Evolutionary conservation across 768 basidiomycete species (phyloP).

Genomic region (Kwoniella bestiolae): DNA sequence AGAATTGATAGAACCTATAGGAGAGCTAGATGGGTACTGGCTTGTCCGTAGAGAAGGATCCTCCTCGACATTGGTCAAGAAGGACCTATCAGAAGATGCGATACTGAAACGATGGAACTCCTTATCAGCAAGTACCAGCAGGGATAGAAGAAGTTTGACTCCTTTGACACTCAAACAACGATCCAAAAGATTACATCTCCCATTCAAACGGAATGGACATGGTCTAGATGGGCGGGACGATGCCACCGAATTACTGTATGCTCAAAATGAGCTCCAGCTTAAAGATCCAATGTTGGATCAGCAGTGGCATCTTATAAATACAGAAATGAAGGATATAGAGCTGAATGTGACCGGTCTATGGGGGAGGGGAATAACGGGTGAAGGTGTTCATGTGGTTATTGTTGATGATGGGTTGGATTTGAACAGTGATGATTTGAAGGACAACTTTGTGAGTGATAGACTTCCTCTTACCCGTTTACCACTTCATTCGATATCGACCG

Average conservation of each 20-base stretch:
- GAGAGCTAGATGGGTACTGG: conserved; percentile 82
- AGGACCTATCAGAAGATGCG: conserved; percentile 25
- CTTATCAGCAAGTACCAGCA: conserved; percentile 11
- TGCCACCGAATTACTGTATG: conserved; percentile 57
- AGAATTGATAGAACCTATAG: conserved; percentile 84
- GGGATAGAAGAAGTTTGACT: conserved; percentile 36
- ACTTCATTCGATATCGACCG: no score
- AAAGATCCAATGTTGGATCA: conserved; percentile 77
- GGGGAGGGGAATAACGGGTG: conserved; percentile 86
- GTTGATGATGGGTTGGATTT: conserved; percentile 97
- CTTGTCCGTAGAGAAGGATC: conserved; percentile 65
- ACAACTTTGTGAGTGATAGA: conserved; percentile 73
- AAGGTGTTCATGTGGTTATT: conserved; percentile 81
- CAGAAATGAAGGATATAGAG: conserved; percentile 69
- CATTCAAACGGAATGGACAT: conserved; percentile 11
- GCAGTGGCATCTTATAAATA: conserved; percentile 97
- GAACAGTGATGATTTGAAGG: conserved; percentile 78
- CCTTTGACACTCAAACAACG: conserved; percentile 53
- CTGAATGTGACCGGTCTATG: conserved; percentile 94
- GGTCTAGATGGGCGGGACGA: conserved; percentile 20
- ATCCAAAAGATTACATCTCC: conserved; percentile 51
- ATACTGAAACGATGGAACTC: conserved; percentile 38
- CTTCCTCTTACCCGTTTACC: background rate
- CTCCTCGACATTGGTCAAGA: background rate
- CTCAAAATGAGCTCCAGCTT: conserved; percentile 67